Base-by-base conservation (phyloP, 345 rosid genomes). In the Pelargonium nanum region DNA sequence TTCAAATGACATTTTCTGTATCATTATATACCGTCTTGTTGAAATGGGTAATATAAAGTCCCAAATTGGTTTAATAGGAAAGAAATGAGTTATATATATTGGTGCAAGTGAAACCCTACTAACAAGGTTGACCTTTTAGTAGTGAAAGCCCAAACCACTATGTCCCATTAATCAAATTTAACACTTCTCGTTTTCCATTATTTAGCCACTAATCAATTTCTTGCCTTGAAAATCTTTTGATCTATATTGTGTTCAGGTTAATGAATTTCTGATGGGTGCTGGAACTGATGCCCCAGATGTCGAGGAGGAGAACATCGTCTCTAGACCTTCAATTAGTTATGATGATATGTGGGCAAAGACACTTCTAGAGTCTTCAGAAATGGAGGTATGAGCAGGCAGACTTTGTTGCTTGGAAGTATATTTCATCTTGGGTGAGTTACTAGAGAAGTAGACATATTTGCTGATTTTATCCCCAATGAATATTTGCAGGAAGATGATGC, bases 271-370 rank as follows among this genome's bases (percentile, higher is more conserved):
- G 53, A 80, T 96, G 64, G 97, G 99, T 71, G 92, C 87, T 52
- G 96, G 99, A 73, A 90, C 99, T 22, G 99, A 94, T 78, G 97
- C 99, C 61, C 99, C 99, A 6, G 99, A 94, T 78, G 99, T 94
- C 65, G 97, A 94, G 56, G 97, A 93, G 69, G 96, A 92, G 74
- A 88, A 88, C 69, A 79, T 86, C 48, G 65, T 81, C 62, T 81
- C 97, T 55, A 83, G 95, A 75, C 86, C 90, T 67, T 90, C 97
- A 52, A 87, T 90, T 66, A 89, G 97, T 62, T 94, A 94, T 71
- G 99, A 94, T 71, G 97, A 94, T 81, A 88, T 94, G 95, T 94
- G 99, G 97, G 97, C 99, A 19, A 94, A 94, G 83, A 79, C 97
- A 56, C 92, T 94, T 57, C 73, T 94, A 67, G 99, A 90, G 70